Evolutionary conservation across 2,329 filamentous ascomycete species (phyloP).

Genomic region (Fusarium pseudoanthophilum): DNA sequence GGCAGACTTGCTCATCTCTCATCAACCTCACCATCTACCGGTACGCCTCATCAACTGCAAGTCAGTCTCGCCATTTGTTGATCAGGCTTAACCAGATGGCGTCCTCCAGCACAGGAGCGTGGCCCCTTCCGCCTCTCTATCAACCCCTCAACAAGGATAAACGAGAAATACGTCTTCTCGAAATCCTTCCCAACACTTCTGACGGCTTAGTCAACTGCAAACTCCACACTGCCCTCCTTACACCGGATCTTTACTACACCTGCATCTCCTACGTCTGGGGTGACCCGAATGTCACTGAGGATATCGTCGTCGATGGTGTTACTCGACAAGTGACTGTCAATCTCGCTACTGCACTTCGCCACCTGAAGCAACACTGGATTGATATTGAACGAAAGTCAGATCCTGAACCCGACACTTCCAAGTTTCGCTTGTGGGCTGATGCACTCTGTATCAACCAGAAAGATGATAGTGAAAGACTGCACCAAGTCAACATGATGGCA

Average conservation of each 20-base stretch:
- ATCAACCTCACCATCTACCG: background rate
- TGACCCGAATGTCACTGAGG: rapidly evolving
- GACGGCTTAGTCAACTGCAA: background rate
- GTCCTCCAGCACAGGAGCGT: background rate
- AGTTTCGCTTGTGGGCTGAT: background rate
- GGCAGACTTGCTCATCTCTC: rapidly evolving
- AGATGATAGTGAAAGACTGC: rapidly evolving
- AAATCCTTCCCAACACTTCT: background rate
- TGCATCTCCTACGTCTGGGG: constrained; percentile 5
- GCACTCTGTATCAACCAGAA: background rate
- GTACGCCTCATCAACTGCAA: background rate
- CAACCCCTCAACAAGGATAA: background rate
- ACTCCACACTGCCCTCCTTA: background rate
- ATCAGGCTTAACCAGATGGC: background rate
- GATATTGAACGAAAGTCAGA: background rate
- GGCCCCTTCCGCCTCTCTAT: background rate
- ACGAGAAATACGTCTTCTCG: background rate
- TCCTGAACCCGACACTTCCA: rapidly evolving
- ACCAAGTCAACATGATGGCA: background rate
- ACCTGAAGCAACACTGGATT: background rate
- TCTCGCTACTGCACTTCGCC: background rate
- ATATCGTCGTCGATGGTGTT: background rate
- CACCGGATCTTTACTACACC: background rate
- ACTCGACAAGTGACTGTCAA: background rate
- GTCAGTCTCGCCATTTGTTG: no score